A percentile compares a stretch with the other conserved stretches of the same genome.
Conservation (phyloP, 1,139 yeast genomes). For the Casaregolazyma suthepensis region DNA sequence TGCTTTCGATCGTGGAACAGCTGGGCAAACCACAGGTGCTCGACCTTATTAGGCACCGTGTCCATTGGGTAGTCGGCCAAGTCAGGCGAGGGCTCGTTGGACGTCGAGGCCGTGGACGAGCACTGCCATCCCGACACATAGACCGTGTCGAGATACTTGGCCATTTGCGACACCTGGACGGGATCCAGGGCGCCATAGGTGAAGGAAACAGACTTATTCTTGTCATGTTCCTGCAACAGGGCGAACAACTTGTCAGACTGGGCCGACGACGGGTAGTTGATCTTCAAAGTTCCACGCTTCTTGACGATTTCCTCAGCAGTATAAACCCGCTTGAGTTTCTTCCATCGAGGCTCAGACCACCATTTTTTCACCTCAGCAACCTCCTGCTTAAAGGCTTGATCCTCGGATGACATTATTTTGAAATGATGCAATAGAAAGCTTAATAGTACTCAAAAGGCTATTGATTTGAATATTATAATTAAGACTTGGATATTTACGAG, state of each 20-base stretch:
- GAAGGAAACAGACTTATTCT: constrained; percentile 69
- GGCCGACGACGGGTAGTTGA: constrained; percentile 66
- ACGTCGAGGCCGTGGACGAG: constrained; percentile 93
- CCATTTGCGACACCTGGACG: constrained; percentile 94
- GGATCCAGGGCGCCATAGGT: constrained; percentile 98
- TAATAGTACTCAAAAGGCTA: not conserved
- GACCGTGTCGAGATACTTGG: constrained; percentile 84
- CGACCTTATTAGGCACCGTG: constrained; percentile 97
- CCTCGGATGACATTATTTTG: constrained; percentile 41
- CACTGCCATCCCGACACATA: constrained; percentile 99
- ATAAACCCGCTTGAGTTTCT: constrained; percentile 80
- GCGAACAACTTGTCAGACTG: constrained; percentile 80
- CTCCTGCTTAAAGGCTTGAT: constrained; percentile 58
- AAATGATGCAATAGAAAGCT: not conserved
- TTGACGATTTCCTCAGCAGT: constrained; percentile 82
- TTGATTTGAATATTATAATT: not conserved
- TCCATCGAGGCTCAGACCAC: constrained; percentile 95
- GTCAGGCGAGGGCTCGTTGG: constrained; percentile 97
- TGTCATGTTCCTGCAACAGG: constrained; percentile 65
- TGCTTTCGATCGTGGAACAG: constrained; percentile 96
- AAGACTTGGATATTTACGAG: not conserved
- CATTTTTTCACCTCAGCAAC: constrained; percentile 70
- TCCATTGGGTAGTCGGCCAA: constrained; percentile 98
- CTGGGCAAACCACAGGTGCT: constrained; percentile 95
- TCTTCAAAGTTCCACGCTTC: constrained; percentile 72